Conservation (phyloP, 495 filamentous ascomycete species). For the Parathielavia hyrcaniae region DNA sequence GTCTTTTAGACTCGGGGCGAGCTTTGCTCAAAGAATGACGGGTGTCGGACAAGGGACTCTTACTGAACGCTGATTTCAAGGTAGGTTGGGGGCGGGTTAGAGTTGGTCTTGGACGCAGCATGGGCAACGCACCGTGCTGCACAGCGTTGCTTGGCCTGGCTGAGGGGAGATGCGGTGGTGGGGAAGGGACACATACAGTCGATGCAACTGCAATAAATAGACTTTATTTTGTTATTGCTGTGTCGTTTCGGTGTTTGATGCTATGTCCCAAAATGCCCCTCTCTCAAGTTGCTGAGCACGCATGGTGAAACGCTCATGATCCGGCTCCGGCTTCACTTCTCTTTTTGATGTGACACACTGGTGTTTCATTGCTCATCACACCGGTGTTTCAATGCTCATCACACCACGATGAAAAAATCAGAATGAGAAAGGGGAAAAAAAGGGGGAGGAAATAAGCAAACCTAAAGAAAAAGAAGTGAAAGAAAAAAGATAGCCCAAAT, state of each 20-base stretch:
- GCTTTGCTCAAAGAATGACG: neutral
- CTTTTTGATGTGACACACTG: no score
- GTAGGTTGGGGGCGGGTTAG: neutral
- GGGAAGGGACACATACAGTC: neutral
- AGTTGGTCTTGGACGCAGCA: neutral
- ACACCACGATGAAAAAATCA: no score
- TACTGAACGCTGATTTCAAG: neutral
- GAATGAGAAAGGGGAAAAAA: no score
- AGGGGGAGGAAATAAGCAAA: no score
- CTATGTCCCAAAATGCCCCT: neutral
- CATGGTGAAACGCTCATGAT: no score
- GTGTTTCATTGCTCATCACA: no score
- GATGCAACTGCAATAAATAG: constrained; percentile 4
- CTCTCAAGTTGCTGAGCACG: neutral
- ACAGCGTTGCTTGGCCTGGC: constrained; percentile 9
- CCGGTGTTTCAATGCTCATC: no score
- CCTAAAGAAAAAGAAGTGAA: no score
- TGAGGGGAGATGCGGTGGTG: neutral
- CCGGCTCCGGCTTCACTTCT: no score
- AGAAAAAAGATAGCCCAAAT: neutral
- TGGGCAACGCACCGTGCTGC: neutral
- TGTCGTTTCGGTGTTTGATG: no score
- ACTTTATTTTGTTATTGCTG: neutral
- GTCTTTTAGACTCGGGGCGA: neutral
- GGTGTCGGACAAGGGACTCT: neutral